A percentile compares a stretch with the other conserved stretches of the same genome.
phyloP scores from a whole-genome alignment of 306 rosid species.

The Pyrus pyrifolia region DNA sequence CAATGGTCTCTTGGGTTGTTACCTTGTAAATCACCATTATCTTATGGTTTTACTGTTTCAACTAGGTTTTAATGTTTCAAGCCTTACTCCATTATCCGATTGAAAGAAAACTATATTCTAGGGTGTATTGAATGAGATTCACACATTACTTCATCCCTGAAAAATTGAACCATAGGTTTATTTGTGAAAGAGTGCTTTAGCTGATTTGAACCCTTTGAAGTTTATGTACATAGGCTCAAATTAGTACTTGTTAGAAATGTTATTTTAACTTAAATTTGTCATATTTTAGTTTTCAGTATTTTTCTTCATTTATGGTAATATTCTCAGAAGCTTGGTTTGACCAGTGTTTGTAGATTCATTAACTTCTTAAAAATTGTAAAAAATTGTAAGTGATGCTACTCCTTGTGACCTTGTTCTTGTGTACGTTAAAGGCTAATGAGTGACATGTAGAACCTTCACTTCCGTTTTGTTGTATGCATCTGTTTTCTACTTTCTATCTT shows the following conservation, averaged over 20 bases:
- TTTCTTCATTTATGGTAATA: background rate
- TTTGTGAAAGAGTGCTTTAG: background rate
- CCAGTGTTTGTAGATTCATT: background rate
- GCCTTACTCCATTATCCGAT: background rate
- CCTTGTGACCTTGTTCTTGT: background rate
- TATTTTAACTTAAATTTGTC: background rate
- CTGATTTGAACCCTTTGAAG: background rate
- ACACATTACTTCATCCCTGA: background rate
- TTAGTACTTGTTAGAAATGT: background rate
- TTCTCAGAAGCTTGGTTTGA: background rate
- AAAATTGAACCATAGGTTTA: background rate
- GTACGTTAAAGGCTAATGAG: background rate
- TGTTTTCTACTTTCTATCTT: background rate
- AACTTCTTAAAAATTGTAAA: background rate
- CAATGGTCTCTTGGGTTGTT: background rate
- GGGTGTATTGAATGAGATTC: background rate
- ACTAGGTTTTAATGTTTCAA: background rate
- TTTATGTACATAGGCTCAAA: background rate
- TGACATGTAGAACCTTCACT: background rate
- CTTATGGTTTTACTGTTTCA: background rate
- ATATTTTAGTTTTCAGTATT: background rate
- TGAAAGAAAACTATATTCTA: background rate
- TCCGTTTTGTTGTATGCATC: background rate
- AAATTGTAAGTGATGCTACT: too few relatives aligned
- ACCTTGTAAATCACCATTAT: background rate